Base-by-base conservation (phyloP, 169 alveolate genomes). In the Theileria orientalis region DNA sequence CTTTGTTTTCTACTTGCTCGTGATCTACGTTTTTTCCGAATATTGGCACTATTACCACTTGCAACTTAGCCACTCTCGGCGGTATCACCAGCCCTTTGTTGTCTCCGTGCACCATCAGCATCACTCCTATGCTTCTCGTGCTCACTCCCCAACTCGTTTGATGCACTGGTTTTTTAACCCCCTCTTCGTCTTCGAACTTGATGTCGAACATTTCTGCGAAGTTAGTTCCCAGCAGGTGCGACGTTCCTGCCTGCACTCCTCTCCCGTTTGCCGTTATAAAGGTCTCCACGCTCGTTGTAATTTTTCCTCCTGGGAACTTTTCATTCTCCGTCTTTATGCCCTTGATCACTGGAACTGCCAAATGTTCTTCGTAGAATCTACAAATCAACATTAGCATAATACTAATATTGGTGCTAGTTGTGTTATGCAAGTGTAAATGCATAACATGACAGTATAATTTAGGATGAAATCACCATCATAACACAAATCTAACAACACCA, bases 101-200 rank as follows among this genome's bases (percentile, higher is more conserved):
- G 84, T 98, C 99, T 9, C 99, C 98, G 83, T 98, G 99, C 9
- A 91, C 87, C 98, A 96, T 94, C 56, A 96, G 85, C 98, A 96
- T 93, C 30, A 94, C 93, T 2, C 99, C 98, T 41, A 97, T 94
- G 19, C 97, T 92, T 74, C 99, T 91, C 35, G 99, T 97, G 16
- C 99, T 96, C 69, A 97, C 90, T 29, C 99, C 99, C 99, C 99
- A 98, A 63, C 99, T 96, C 42, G 99, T 97, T 83, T 97, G 98
- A 92, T 96, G 97, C 0, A 86, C 99, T 57, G 82, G 83, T 80
- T 94, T 90, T 68, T 95, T 95, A 29, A 90, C 80, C 27, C 96
- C 96, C 44, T 93, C 84, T 68, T 94, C 98, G 83, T 96, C 99
- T 75, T 84, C 90, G 21, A 92, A 98, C 83, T 90, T 88, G 70